Conservation (phyloP, 2,329 filamentous ascomycete species). For the Hypoxylon sp. region DNA sequence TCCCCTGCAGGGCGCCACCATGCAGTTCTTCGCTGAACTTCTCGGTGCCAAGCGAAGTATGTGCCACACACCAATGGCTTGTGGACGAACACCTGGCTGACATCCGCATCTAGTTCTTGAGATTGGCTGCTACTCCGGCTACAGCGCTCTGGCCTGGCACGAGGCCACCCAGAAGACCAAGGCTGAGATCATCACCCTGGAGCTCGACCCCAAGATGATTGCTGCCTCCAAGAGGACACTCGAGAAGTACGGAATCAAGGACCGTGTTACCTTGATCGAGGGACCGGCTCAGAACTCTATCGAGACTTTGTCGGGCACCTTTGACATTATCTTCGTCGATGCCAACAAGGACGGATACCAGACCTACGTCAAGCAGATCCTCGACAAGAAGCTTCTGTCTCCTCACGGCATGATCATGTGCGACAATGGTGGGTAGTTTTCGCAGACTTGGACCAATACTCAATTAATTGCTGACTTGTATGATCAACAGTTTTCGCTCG, state of each 20-base stretch:
- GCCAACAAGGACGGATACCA: conserved; percentile 44
- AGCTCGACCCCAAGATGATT: conserved; percentile 36
- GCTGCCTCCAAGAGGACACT: conserved; percentile 28
- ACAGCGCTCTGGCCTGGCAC: conserved; percentile 46
- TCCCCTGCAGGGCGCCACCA: conserved; percentile 29
- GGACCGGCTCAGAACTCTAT: conserved; percentile 28
- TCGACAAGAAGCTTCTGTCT: conserved; percentile 33
- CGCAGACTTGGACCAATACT: no score
- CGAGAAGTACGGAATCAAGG: conserved; percentile 22
- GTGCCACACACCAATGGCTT: not conserved
- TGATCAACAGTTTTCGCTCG: conserved; percentile 27
- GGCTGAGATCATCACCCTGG: conserved; percentile 36
- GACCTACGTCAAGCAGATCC: conserved; percentile 33
- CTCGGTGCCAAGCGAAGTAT: conserved; percentile 27
- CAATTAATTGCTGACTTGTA: not conserved
- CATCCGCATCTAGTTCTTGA: conserved; percentile 43
- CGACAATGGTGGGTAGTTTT: conserved; percentile 29
- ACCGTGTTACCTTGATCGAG: conserved; percentile 32
- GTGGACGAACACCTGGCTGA: no score
- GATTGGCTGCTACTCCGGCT: conserved; percentile 48
- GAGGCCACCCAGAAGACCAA: conserved; percentile 42
- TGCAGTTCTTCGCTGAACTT: conserved; percentile 31
- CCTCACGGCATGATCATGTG: conserved; percentile 25
- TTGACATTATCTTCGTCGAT: conserved; percentile 48
- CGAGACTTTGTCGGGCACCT: conserved; percentile 38